Base-by-base conservation (phyloP, 2,329 filamentous ascomycete species). In the Verticillium longisporum region DNA sequence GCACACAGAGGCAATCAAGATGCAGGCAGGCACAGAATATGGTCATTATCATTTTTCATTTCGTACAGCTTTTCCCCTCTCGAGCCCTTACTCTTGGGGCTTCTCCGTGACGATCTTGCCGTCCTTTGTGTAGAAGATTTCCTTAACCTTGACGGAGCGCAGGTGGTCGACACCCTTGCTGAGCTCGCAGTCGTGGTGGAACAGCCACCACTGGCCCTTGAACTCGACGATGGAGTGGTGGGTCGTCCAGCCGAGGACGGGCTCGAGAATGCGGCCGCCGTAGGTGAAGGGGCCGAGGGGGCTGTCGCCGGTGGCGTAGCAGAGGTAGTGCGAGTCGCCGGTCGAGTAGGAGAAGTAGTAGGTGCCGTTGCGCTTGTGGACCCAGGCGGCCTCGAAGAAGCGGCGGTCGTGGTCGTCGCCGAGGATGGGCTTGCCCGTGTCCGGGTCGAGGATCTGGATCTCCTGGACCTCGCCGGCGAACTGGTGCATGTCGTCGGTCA, bases 261-360 rank as follows among this genome's bases (percentile, higher is more conserved):
- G 90, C 77, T 92, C 88, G 57, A 93, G 72, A 60, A 93, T 88
- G 56, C 84, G 77, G 0, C 90, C 89, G 0, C 79, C 81, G 64
- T 91, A 92, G 1, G 84, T 89, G 67, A 92, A 92, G 0, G 90
- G 89, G 0, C 90, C 89, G 11, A 85, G 74, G 0, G 90, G 89
- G 61, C 74, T 86, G 5, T 83, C 77, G 0, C 87, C 83, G 2
- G 81, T 84, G 1, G 87, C 90, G 70, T 91, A 92, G 65, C 80
- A 88, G 36, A 93, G 77, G 72, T 81, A 90, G 73, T 92, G 90
- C 36, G 89, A 88, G 74, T 92, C 90, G 21, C 90, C 90, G 1
- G 89, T 92, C 64, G 88, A 90, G 76, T 91, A 91, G 60, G 84
- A 88, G 71, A 92, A 89, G 77, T 91, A 91, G 75, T 92, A 92